These are phyloP conservation scores for Aspergillus incahuasiensis DNA, from an alignment of 495 filamentous ascomycete genomes.

Conservation along the genomic window DNA sequence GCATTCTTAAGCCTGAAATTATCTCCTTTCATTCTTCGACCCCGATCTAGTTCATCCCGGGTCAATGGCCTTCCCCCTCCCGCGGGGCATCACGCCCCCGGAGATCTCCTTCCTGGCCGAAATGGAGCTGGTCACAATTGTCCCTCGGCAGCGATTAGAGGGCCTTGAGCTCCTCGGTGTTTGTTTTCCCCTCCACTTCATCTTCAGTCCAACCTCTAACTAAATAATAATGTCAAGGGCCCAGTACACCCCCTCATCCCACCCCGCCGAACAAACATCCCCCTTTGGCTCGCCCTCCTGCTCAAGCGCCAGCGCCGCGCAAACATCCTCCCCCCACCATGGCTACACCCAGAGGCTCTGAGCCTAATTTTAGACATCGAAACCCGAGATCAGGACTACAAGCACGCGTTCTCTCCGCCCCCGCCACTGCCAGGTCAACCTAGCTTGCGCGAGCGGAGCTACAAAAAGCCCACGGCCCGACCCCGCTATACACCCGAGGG, in stretches of 20 bases:
- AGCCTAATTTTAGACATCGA: slow-evolving; percentile 72
- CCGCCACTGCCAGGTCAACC: slow-evolving; percentile 55
- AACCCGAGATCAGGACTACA: slow-evolving; percentile 54
- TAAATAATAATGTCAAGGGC: slow-evolving; percentile 51
- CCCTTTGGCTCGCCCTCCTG: slow-evolving; percentile 95
- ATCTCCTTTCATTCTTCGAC: background rate
- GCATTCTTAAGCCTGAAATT: background rate
- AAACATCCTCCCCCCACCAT: slow-evolving; percentile 86
- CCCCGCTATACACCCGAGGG: slow-evolving; percentile 42
- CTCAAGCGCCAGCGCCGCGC: slow-evolving; percentile 92
- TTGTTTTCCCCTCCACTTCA: slow-evolving; percentile 35
- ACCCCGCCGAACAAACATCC: slow-evolving; percentile 73
- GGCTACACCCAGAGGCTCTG: slow-evolving; percentile 74
- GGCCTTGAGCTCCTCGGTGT: slow-evolving; percentile 79
- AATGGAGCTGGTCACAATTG: slow-evolving; percentile 89
- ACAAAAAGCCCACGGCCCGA: slow-evolving; percentile 21
- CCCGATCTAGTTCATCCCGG: background rate
- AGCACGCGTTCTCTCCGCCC: slow-evolving; percentile 67
- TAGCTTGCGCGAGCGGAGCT: slow-evolving; percentile 27
- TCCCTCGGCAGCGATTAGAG: slow-evolving; percentile 88
- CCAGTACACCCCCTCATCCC: slow-evolving; percentile 69
- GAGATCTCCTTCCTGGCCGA: slow-evolving; percentile 96
- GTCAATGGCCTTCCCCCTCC: slow-evolving; percentile 77
- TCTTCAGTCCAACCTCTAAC: background rate
- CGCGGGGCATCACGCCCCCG: slow-evolving; percentile 75